These are phyloP conservation scores for Peronospora belbahrii DNA, from an alignment of 352 stramenopile species.

Conservation along the genomic window DNA sequence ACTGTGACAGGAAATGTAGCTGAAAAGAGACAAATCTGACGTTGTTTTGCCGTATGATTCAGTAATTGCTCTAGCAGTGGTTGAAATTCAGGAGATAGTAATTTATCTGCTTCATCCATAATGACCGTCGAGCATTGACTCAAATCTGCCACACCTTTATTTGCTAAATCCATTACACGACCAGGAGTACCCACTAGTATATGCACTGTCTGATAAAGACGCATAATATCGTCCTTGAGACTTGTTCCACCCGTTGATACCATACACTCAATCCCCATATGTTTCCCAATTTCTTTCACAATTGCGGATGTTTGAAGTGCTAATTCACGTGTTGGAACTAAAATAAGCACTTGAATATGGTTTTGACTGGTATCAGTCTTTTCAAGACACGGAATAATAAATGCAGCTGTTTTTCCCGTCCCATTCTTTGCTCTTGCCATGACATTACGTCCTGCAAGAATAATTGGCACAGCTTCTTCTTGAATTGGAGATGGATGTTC, in stretches of 20 bases:
- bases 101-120: conserved; percentile 99
- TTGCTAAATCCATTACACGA: conserved; percentile 97
- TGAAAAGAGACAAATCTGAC: conserved; percentile 99
- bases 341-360: conserved; percentile 97
- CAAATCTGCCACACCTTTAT: conserved; percentile 96
- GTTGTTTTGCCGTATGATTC: conserved; percentile 88
- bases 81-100: conserved; percentile 98
- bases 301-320: conserved; percentile 97
- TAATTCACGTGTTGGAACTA: conserved; percentile 98
- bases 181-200: conserved; percentile 98
- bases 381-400: conserved; percentile 99
- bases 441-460: conserved; percentile 96
- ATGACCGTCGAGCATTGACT: conserved; percentile 96
- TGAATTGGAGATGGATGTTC: conserved; percentile 98
- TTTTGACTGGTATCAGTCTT: conserved; percentile 97
- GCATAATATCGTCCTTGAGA: conserved; percentile 99
- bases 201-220: conserved; percentile 98
- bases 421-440: conserved; percentile 99
- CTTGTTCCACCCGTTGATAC: conserved; percentile 97
- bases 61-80: conserved; percentile 96
- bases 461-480: conserved; percentile 98
- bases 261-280: conserved; percentile 96
- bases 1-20: conserved; percentile 99
- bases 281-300: conserved; percentile 98
- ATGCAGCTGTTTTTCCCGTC: conserved; percentile 98